Base-by-base conservation (phyloP, 2,329 filamentous ascomycete genomes). In the Alternaria triticimaculans region DNA sequence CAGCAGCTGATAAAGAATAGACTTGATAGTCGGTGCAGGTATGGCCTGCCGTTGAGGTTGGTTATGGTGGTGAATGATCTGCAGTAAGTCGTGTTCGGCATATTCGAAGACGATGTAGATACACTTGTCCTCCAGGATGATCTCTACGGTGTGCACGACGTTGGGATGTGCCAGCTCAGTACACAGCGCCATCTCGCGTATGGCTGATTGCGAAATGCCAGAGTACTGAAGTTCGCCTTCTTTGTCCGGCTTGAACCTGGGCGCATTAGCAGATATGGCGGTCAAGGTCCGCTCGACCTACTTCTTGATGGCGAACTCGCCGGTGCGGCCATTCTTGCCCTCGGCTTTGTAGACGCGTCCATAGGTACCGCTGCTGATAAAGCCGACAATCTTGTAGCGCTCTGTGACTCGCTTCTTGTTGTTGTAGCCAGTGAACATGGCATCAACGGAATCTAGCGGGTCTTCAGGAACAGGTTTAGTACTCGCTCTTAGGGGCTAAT, bases 101-200 rank as follows among this genome's bases (percentile, higher is more conserved):
- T 97, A 99, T 80, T 98, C 96, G 73, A 99, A 98, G 2, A 99
- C 94, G 92, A 99, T 99, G 82, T 94, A 99, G 79, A 99, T 98
- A 83, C 94, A 97, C 83, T 98, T 98, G 80, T 97, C 94, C 82
- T 99, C 95, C 4, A 99, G 86, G 74, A 99, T 97, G 74, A 97
- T 98, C 81, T 99, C 96, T 65, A 95, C 89, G 1, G 97, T 88
- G 63, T 91, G 89, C 70, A 99, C 95, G 33, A 99, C 90, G 78
- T 98, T 98, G 60, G 88, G 85, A 79, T 99, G 94, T 62, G 87
- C 89, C 25, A 99, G 86, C 78, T 99, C 96, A 41, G 93, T 96
- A 82, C 96, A 99, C 0, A 99, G 85, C 15, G 95, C 93, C 94
- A 99, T 99, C 81, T 99, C 96, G 57, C 96, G 92, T 69, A 97